Conservation (phyloP, 2,329 filamentous ascomycete species). For the Leptographium radiaticola region DNA sequence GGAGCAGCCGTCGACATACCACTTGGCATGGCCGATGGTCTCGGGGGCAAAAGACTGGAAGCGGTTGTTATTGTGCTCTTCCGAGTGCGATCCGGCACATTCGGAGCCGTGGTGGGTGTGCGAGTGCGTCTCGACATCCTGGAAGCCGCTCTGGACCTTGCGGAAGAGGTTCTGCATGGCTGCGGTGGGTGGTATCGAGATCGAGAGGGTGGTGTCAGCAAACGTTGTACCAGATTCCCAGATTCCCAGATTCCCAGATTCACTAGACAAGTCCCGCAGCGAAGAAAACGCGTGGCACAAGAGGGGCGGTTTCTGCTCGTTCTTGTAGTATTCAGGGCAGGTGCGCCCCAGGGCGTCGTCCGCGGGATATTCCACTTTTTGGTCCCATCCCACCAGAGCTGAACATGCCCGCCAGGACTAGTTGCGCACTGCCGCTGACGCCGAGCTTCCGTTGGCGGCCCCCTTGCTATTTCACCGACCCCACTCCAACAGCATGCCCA, state of each 20-base stretch:
- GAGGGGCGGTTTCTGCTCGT: too few relatives aligned
- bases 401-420: neutral
- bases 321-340: too few relatives aligned
- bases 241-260: too few relatives aligned
- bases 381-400: neutral
- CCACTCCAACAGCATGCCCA: too few relatives aligned
- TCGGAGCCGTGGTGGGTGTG: constrained; percentile 28
- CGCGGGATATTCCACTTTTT: neutral
- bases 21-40: constrained; percentile 64
- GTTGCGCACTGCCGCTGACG: too few relatives aligned
- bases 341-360: neutral
- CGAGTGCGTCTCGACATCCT: constrained; percentile 29
- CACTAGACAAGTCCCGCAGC: too few relatives aligned
- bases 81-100: constrained; percentile 27
- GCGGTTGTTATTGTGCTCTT: constrained; percentile 34
- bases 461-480: too few relatives aligned
- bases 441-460: too few relatives aligned
- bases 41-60: constrained; percentile 61
- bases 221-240: too few relatives aligned
- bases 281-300: too few relatives aligned
- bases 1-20: constrained; percentile 73
- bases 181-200: neutral
- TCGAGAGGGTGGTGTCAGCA: too few relatives aligned
- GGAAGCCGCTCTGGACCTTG: constrained; percentile 29
- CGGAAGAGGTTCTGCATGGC: constrained; percentile 28